Evolutionary conservation across 495 filamentous ascomycete species (phyloP).

Genomic region (Talaromyces ruber): DNA sequence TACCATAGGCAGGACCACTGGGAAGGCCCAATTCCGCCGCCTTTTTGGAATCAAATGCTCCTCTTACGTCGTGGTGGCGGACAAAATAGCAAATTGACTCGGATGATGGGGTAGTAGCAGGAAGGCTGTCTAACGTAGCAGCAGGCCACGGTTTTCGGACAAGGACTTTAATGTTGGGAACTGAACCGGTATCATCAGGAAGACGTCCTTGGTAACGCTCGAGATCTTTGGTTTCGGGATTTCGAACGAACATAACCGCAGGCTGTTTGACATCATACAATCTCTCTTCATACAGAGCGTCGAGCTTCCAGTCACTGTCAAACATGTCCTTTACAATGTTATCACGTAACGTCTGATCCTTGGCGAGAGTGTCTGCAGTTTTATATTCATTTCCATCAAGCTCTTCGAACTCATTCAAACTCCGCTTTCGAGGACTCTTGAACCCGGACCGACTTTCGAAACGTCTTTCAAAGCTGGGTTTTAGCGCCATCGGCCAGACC

Average conservation of each 20-base stretch:
- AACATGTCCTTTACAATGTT: constrained; percentile 73
- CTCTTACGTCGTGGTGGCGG: constrained; percentile 61
- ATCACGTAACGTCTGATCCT: constrained; percentile 44
- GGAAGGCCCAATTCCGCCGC: constrained; percentile 53
- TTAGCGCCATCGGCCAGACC: constrained; percentile 71
- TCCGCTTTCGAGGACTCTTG: constrained; percentile 49
- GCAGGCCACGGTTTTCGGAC: constrained; percentile 81
- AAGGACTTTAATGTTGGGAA: constrained; percentile 63
- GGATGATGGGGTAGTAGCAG: constrained; percentile 50
- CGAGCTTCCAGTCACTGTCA: constrained; percentile 63
- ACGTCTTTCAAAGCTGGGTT: constrained; percentile 14
- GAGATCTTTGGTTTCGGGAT: constrained; percentile 54
- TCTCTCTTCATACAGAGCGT: constrained; percentile 54
- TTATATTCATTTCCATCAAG: constrained; percentile 6
- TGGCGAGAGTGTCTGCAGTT: constrained; percentile 11
- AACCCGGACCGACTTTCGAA: constrained; percentile 7
- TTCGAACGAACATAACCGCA: constrained; percentile 60
- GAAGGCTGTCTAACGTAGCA: constrained; percentile 52
- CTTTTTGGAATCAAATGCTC: constrained; percentile 63
- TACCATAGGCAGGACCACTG: constrained; percentile 43
- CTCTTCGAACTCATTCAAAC: constrained; percentile 47
- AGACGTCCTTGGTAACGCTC: constrained; percentile 58
- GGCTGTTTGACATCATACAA: constrained; percentile 59
- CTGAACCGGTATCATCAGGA: constrained; percentile 35
- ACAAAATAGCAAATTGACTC: constrained; percentile 81